Evolutionary conservation across 257 asterid genomes (phyloP), one percentile per base, ranked within the genome.

Genomic region (Forsythia viridissima): DNA sequence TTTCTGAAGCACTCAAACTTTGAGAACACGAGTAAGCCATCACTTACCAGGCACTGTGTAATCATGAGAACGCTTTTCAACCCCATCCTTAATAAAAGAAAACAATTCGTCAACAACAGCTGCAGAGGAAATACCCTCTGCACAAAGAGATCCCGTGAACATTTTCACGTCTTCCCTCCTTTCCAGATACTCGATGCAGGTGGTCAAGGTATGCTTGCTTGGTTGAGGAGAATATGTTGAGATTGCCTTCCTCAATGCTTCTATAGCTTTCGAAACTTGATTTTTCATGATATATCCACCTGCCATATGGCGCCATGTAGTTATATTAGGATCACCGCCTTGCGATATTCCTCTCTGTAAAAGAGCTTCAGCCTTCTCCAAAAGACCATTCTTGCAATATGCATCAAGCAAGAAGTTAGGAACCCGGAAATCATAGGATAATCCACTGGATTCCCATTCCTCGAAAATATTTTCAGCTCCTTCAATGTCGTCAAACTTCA

Each of bases 301-400:
- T 0, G 91, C 91, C 86, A 93, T 37, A 76, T 79, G 84, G 61
- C 87, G 88, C 93, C 97, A 91, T 2, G 92, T 93, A 38, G 40
- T n/a, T 34, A 75, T 80, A 12, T 3, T 11, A 11, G 92, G 93
- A 36, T 57, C 68, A 20, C 94, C 90, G 13, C 97, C 97, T 80
- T 77, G 80, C 11, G 84, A 52, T 59, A 72, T 67, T 46, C 84
- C 94, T 76, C 75, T 76, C 16, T 68, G 38, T 16, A 89, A 52
- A 15, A 93, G 75, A n/a, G 81, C 87, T 82, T 88, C 92, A 44
- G 95, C 95, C 86, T 84, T 88, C 77, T 81, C 89, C 83, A 88
- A 10, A 52, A 61, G 51, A 68, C 91, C 94, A 55, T 83, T 76
- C 36, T 77, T 77, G 68, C 93, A 89, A 76, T 91, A 93, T 52